A percentile compares a stretch with the other conserved stretches of the same genome.
Evolutionary conservation across 78 protist genomes (phyloP).

Genomic region (Pigoraptor vietnamica): DNA sequence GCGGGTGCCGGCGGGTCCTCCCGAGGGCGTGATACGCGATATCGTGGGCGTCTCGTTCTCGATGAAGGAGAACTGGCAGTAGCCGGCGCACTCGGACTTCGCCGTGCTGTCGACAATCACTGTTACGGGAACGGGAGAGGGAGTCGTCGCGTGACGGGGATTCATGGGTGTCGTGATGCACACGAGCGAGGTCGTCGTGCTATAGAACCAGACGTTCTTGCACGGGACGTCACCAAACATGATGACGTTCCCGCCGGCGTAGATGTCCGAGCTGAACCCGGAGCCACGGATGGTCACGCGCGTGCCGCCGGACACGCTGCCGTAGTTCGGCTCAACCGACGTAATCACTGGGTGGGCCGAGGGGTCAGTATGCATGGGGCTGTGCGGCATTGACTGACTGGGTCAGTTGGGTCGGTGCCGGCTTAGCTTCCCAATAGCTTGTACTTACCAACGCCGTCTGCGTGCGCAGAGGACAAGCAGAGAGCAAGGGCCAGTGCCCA

Average conservation of each 20-base stretch:
- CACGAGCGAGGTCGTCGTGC: background rate
- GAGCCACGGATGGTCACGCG: background rate
- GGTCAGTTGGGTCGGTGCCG: too few species aligned
- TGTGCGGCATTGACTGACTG: too few species aligned
- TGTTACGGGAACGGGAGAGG: background rate
- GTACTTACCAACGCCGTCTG: too few species aligned
- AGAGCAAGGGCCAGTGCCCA: too few species aligned
- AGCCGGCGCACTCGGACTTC: background rate
- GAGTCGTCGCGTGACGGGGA: background rate
- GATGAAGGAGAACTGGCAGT: background rate
- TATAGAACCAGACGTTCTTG: background rate
- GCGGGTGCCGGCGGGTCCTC: background rate
- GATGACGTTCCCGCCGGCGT: background rate
- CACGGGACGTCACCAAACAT: background rate
- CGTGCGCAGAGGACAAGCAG: too few species aligned
- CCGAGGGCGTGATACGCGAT: background rate
- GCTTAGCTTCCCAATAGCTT: too few species aligned
- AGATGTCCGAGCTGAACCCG: background rate
- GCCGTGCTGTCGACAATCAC: background rate
- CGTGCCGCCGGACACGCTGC: background rate
- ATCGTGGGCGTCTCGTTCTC: background rate
- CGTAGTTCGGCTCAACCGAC: background rate
- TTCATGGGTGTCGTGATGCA: background rate
- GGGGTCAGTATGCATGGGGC: too few species aligned
- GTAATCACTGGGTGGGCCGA: too few species aligned